phyloP scores from a whole-genome alignment of 2,329 filamentous ascomycete genomes.

The Fonsecaea nubica region DNA sequence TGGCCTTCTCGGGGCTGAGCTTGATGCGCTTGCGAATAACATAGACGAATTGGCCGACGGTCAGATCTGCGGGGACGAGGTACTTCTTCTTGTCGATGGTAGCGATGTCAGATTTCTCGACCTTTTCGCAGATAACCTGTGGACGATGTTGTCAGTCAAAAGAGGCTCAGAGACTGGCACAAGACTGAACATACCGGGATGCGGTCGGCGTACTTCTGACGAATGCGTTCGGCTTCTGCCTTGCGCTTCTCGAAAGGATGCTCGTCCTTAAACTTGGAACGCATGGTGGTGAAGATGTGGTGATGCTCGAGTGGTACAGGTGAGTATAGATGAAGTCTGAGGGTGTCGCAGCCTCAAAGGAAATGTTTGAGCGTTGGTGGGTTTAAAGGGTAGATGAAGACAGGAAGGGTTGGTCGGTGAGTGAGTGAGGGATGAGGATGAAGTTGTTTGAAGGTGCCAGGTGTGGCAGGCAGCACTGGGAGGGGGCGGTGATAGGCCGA shows the following conservation, averaged over 20 bases:
- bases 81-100: slow-evolving; percentile 99
- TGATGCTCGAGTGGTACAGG: neutral
- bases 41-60: slow-evolving; percentile 99
- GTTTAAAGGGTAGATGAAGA: slow-evolving; percentile 36
- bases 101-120: slow-evolving; percentile 98
- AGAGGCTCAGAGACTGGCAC: slow-evolving; percentile 7
- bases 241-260: slow-evolving; percentile 99
- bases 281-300: slow-evolving; percentile 63
- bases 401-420: slow-evolving; percentile 38
- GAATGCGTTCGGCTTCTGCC: slow-evolving; percentile 98
- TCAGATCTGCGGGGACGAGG: slow-evolving; percentile 94
- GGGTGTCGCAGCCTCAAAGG: slow-evolving; percentile 13
- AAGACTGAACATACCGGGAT: slow-evolving; percentile 78
- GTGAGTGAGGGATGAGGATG: slow-evolving; percentile 8
- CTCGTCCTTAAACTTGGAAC: slow-evolving; percentile 99
- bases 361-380: slow-evolving; percentile 36
- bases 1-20: slow-evolving; percentile 98
- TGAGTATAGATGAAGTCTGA: neutral
- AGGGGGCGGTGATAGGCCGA: slow-evolving; percentile 14
- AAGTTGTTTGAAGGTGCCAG: slow-evolving; percentile 11
- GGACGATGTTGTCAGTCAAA: slow-evolving; percentile 33
- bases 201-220: slow-evolving; percentile 97
- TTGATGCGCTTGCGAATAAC: slow-evolving; percentile 99
- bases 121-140: slow-evolving; percentile 98
- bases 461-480: slow-evolving; percentile 24